phyloP scores from a whole-genome alignment of 306 rosid genomes.

The peach (Prunus persica) region Prunus_persica_NCBIv2 NC_034014.1:8123501-8124000 shows the following conservation, averaged over 20 bases:
- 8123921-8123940: not conserved
- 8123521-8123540: conserved; percentile 22
- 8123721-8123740: conserved; percentile 16
- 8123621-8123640: conserved; percentile 13
- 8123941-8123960: conserved; percentile 34
- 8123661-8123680: conserved; percentile 24
- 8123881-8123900: not conserved
- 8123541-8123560: conserved; percentile 5
- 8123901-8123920: not conserved
- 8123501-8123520: conserved; percentile 31
- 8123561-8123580: conserved; percentile 6
- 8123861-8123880: not conserved
- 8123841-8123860: not conserved
- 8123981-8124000: conserved; percentile 10
- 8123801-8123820: not conserved
- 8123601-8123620: conserved; percentile 17
- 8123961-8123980: conserved; percentile 25
- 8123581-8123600: conserved; percentile 34
- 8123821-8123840: not conserved
- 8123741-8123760: not conserved
- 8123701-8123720: conserved; percentile 18
- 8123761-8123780: not conserved
- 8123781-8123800: not conserved
- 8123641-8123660: conserved; percentile 23
- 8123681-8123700: conserved; percentile 32